Evolutionary conservation across 2,329 filamentous ascomycete genomes (phyloP).

Genomic region (Fusarium buxicola): DNA sequence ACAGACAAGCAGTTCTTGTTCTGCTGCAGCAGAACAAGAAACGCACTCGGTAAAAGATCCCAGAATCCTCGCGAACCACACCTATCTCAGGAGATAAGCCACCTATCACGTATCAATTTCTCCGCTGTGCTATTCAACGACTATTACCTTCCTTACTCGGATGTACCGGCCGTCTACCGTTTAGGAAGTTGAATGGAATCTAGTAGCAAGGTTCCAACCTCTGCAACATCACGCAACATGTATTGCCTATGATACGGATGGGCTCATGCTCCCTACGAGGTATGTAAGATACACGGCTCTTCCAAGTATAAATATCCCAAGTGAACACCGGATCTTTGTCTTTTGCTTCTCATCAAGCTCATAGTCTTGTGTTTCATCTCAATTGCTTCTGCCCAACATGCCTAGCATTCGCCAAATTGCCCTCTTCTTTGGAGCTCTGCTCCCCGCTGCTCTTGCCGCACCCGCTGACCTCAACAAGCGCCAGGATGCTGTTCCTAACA

Average conservation of each 20-base stretch:
- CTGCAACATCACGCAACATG: slow-evolving; percentile 32
- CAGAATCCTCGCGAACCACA: slow-evolving; percentile 15
- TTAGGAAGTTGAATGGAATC: slow-evolving; percentile 40
- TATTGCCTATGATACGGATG: slow-evolving; percentile 29
- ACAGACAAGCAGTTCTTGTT: too few relatives aligned
- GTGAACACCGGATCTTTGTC: slow-evolving; percentile 6
- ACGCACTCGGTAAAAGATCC: slow-evolving; percentile 1
- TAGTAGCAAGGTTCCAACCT: slow-evolving; percentile 14
- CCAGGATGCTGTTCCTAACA: slow-evolving; percentile 32
- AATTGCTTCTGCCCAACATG: slow-evolving; percentile 38
- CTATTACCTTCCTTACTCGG: slow-evolving; percentile 43
- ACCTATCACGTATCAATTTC: slow-evolving; percentile 14
- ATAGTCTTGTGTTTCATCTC: slow-evolving; percentile 14
- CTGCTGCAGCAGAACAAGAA: neutral
- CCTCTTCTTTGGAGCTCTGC: slow-evolving; percentile 49
- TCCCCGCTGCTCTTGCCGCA: slow-evolving; percentile 49
- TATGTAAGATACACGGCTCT: neutral
- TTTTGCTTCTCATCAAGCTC: slow-evolving; percentile 28
- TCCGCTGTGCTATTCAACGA: slow-evolving; percentile 16
- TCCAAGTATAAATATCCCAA: slow-evolving; percentile 32
- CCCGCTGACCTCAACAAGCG: slow-evolving; percentile 34
- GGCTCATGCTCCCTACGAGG: slow-evolving; percentile 6
- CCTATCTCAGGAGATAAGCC: slow-evolving; percentile 28
- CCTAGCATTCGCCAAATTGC: slow-evolving; percentile 48
- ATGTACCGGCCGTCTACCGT: slow-evolving; percentile 33